Evolutionary conservation across 2,329 filamentous ascomycete species (phyloP).

Genomic region (Coniochaeta sp.): DNA sequence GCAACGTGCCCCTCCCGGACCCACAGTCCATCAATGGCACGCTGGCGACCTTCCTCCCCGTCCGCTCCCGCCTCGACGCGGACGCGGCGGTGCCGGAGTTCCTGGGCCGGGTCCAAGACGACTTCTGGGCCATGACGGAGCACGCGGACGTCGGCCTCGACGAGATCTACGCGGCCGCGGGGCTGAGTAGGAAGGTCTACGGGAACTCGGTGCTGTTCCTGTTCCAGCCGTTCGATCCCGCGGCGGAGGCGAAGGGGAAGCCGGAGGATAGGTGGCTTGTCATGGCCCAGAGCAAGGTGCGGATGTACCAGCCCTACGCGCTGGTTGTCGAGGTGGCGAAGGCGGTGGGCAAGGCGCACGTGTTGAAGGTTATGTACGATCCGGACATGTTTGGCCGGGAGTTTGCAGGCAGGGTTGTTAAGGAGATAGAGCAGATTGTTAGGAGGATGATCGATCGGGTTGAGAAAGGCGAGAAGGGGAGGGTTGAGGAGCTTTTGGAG

Average conservation of each 20-base stretch:
- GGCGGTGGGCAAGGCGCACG: slow-evolving; percentile 5
- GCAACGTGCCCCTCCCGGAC: slow-evolving; percentile 25
- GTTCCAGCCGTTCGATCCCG: slow-evolving; percentile 7
- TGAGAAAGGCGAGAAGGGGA: neutral
- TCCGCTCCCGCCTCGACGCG: slow-evolving; percentile 12
- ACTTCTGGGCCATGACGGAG: slow-evolving; percentile 8
- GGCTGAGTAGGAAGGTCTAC: neutral
- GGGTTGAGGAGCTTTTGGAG: neutral
- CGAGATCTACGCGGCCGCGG: slow-evolving; percentile 3
- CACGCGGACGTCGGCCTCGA: slow-evolving; percentile 5
- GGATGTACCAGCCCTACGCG: slow-evolving; percentile 11
- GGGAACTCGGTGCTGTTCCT: slow-evolving; percentile 2
- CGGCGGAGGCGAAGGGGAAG: neutral
- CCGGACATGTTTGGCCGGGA: slow-evolving; percentile 5
- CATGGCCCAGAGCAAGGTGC: slow-evolving; percentile 12
- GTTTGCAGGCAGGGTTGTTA: neutral
- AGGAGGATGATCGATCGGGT: neutral
- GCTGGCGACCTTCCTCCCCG: slow-evolving; percentile 28
- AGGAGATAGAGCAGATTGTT: slow-evolving; percentile 4
- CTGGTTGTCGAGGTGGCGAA: slow-evolving; percentile 12
- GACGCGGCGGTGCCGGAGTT: neutral
- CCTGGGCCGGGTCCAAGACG: slow-evolving; percentile 3
- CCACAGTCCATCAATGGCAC: slow-evolving; percentile 28
- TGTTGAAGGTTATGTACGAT: slow-evolving; percentile 12
- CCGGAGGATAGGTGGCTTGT: slow-evolving; percentile 11